Base-by-base conservation (phyloP, 2,329 filamentous ascomycete species). In the Cladosporium cucumerinum region DNA sequence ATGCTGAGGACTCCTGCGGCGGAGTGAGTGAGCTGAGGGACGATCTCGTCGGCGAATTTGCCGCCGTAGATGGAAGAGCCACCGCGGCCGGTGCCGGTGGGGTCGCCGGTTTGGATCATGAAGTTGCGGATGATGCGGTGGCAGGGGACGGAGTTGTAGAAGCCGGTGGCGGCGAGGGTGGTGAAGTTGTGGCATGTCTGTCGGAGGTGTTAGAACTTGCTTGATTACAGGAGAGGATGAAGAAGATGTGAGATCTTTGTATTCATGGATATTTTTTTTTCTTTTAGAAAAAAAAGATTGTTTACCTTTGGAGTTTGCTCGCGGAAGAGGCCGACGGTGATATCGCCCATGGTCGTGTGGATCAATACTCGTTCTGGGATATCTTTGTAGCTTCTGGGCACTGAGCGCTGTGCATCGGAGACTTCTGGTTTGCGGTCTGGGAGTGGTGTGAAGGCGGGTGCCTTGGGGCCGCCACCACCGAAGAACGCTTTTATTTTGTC, bases 61-160 rank as follows among this genome's bases (percentile, higher is more conserved):
- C 90, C 90, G 74, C 95, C 95, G 76, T 98, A 99, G 79, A 99
- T 98, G 69, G 91, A 95, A 82, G 97, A 94, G 75, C 94, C 94
- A 69, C 94, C 94, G 28, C 94, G 98, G 70, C 94, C 95, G 77
- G 97, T 94, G 77, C 92, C 92, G 57, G 94, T 99, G 78, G 98
- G 98, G 79, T 98, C 95, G 79, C 95, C 94, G 75, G 95, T 93
- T 82, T 97, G 91, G 75, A 97, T 95, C 94, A 99, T 98, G 81
- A 99, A 99, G 74, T 91, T 87, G 84, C 97, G 97, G 83, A 99
- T 99, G 69, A 99, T 90, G 58, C 94, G 91, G 83, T 99, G 94
- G 84, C 98, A 98, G 72, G 82, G 83, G 66, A 91, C 95, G 71
- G 91, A 85, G 84, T 97, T 97, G 87, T 92, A 99, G 83, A 91